phyloP scores from a whole-genome alignment of 257 asterid species.

The Prunella vulgaris region DNA sequence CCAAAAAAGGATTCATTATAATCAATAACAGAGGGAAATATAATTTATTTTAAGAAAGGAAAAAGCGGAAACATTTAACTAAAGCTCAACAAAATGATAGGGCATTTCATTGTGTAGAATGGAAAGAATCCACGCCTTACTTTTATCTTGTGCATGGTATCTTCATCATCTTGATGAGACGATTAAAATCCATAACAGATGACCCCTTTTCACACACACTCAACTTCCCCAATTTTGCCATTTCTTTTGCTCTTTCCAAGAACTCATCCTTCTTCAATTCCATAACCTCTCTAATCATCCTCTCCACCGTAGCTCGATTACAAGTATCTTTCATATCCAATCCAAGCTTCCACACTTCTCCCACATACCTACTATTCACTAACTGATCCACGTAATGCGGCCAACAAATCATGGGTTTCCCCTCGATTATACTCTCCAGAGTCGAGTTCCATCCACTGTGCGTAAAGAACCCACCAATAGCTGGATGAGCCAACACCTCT shows the following conservation, averaged over 20 bases:
- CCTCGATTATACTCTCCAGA: slow-evolving; percentile 34
- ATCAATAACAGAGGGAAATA: not conserved
- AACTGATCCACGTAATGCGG: slow-evolving; percentile 41
- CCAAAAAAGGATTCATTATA: too few relatives aligned
- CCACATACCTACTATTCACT: slow-evolving; percentile 44
- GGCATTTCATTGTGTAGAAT: not conserved
- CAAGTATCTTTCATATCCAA: slow-evolving; percentile 56
- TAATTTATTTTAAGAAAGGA: too few relatives aligned
- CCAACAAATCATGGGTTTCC: slow-evolving; percentile 52
- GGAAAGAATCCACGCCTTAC: not conserved
- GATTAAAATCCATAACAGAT: slow-evolving; percentile 32
- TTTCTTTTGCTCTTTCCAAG: slow-evolving; percentile 20
- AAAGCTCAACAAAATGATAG: not conserved
- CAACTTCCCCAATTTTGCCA: slow-evolving; percentile 24
- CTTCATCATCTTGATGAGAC: slow-evolving; percentile 22
- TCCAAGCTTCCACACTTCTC: slow-evolving; percentile 41
- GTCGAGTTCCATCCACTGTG: slow-evolving; percentile 55
- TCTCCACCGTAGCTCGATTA: slow-evolving; percentile 37
- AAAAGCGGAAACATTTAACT: too few relatives aligned
- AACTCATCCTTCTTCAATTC: slow-evolving; percentile 41
- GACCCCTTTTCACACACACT: slow-evolving; percentile 41
- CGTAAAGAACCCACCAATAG: slow-evolving; percentile 37
- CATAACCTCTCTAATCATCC: slow-evolving; percentile 46
- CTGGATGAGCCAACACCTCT: slow-evolving; percentile 33
- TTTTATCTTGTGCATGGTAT: not conserved